phyloP scores from a whole-genome alignment of 1,139 yeast genomes.

The Petasospora fabianii region DNA sequence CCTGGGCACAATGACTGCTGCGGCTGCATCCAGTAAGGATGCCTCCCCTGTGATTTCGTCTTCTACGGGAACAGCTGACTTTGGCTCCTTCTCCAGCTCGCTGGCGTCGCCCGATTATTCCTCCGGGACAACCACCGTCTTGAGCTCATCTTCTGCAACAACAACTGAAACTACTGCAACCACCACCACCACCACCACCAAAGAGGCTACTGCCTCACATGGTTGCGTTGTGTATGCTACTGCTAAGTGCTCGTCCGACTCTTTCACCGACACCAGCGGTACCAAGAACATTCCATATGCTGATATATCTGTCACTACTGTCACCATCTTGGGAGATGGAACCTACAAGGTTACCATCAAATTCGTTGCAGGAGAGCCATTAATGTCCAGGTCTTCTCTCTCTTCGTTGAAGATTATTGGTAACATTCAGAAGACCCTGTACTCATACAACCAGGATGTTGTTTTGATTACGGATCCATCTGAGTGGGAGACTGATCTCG shows the following conservation, averaged over 20 bases:
- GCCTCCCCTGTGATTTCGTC: background rate
- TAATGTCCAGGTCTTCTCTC: constrained; percentile 12
- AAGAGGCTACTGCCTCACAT: background rate
- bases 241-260: background rate
- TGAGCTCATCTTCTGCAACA: background rate
- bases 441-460: constrained; percentile 11
- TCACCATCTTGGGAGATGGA: constrained; percentile 4
- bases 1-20: background rate
- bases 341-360: constrained; percentile 25
- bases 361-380: constrained; percentile 27
- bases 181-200: background rate
- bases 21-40: background rate
- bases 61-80: background rate
- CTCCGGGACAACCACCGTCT: no score
- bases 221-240: background rate
- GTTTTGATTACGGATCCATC: constrained; percentile 13
- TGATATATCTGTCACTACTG: constrained; percentile 23
- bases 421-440: constrained; percentile 4
- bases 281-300: constrained; percentile 8
- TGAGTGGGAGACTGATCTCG: constrained; percentile 11
- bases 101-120: no score
- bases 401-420: constrained; percentile 18
- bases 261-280: background rate
- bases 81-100: background rate
- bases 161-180: background rate